Evolutionary conservation across 176 grass and related monocot genomes (phyloP), one percentile per base, ranked within the genome.

Genomic region (Panicum miliaceum): DNA sequence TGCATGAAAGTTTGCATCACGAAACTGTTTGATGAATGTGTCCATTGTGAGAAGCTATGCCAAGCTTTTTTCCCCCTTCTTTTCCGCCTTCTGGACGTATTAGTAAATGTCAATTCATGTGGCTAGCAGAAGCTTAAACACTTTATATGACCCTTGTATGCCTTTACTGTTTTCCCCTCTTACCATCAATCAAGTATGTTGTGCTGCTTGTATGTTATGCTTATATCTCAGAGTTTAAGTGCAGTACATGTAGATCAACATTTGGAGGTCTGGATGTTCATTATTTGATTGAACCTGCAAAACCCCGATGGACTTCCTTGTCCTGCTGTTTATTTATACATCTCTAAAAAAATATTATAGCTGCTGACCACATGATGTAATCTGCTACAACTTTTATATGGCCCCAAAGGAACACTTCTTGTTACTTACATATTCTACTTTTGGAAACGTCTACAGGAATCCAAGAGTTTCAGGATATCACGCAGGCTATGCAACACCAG

Each of bases 391-490:
- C 10, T 72, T 64, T 74, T 69, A 60, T 51, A 52, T 53, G 25
- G 25, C 23, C 63, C 71, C 27, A 64, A 34, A 6, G 43, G 19
- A 23, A 61, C 68, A 46, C 59, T 51, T 75, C 58, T 75, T 62
- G 9, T 76, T 45, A 12, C 59, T 81, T 41, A 79, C 53, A 80
- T 75, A 77, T 82, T 48, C 37, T 36, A 68, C 11, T 87, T 26
- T 84, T 83, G n/a, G 20, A 18, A 77, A 74, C 7, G 43, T 73
- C 53, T 89, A 52, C 84, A 94, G 92, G 90, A 77, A 86, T 84
- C 84, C 68, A 62, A 91, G 66, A 68, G 80, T 73, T 59, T 26
- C 79, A 73, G 73, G 81, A 19, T 89, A 94, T 64, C 82, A 86
- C 84, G 69, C 79, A 68, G 82, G 81, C 60, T 90, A 77, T 27